A percentile compares a stretch with the other conserved stretches of the same genome.
These are phyloP conservation scores for Myriosclerotinia scirpicola DNA, from an alignment of 2,329 filamentous ascomycete species.

Conservation along the genomic window DNA sequence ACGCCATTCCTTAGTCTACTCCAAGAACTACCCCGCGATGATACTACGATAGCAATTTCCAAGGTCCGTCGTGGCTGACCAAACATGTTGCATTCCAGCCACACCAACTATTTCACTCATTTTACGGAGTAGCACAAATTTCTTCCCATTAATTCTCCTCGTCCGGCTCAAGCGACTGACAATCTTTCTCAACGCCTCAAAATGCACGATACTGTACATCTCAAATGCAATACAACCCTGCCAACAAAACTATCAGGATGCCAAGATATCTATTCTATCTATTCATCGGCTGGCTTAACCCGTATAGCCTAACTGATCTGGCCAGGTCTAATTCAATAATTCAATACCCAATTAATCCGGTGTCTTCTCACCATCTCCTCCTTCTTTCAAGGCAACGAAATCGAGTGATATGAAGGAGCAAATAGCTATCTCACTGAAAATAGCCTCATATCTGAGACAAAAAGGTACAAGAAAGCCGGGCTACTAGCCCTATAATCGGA, in stretches of 20 bases:
- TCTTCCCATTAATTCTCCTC: no score
- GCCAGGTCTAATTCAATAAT: background rate
- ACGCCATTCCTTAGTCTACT: constrained; percentile 8
- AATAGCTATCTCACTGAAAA: background rate
- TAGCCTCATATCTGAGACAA: constrained; percentile 8
- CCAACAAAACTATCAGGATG: constrained; percentile 9
- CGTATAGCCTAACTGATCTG: background rate
- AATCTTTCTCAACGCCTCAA: background rate
- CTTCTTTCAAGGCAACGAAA: background rate
- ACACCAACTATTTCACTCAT: background rate
- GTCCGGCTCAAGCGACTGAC: background rate
- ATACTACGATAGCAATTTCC: background rate
- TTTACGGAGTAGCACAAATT: background rate
- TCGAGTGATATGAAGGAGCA: constrained; percentile 3
- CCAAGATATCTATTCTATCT: background rate
- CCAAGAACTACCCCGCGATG: constrained; percentile 9
- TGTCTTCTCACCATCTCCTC: background rate
- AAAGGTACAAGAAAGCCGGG: background rate
- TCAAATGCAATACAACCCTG: constrained; percentile 12
- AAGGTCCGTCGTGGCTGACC: background rate
- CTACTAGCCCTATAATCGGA: background rate
- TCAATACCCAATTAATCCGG: background rate
- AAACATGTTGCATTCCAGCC: constrained; percentile 6
- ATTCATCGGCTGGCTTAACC: background rate
- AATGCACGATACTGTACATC: background rate